Percentiles rank a stretch among this genome's conserved stretches.
Conservation (phyloP, 192 early-diverging fungal genomes). For the Allomyces javanicus region DNA sequence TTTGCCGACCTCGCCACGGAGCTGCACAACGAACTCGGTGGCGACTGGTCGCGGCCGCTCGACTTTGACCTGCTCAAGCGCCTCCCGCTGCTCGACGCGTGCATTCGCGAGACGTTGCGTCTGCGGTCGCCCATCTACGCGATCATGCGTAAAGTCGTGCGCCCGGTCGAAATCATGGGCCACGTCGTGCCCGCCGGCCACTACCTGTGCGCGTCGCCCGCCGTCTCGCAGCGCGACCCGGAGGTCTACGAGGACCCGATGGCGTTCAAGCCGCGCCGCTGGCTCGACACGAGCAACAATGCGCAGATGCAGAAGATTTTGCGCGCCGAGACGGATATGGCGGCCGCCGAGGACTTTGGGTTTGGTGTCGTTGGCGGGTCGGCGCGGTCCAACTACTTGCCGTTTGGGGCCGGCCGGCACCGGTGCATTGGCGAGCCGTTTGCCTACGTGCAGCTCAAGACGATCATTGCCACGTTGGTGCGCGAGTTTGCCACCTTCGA, state of each 20-base stretch:
- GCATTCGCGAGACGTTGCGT: conserved; percentile 80
- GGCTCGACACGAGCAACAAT: conserved; percentile 26
- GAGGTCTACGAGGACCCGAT: conserved; percentile 59
- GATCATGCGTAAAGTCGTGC: conserved; percentile 79
- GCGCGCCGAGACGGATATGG: conserved; percentile 19
- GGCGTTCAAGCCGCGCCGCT: conserved; percentile 63
- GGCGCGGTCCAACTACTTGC: conserved; percentile 69
- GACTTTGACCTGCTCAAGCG: conserved; percentile 58
- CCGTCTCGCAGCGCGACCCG: conserved; percentile 61
- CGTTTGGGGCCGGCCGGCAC: conserved; percentile 96
- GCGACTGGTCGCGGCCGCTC: conserved; percentile 22
- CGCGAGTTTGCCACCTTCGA: conserved; percentile 48
- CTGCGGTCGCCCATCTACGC: conserved; percentile 83
- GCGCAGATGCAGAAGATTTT: conserved; percentile 23
- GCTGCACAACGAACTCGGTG: conserved; percentile 37
- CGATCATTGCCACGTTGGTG: conserved; percentile 64
- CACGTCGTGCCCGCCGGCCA: conserved; percentile 77
- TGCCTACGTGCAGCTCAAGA: conserved; percentile 90
- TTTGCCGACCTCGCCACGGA: conserved; percentile 52
- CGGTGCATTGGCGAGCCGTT: conserved; percentile 97
- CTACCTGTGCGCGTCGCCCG: conserved; percentile 65
- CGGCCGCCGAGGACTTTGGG: conserved; percentile 46
- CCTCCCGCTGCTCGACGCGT: conserved; percentile 51
- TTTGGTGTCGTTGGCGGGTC: conserved; percentile 43
- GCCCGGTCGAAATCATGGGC: conserved; percentile 37